Evolutionary conservation across 2,329 filamentous ascomycete genomes (phyloP), one percentile per base, ranked within the genome.

Genomic region (Sclerotinia borealis): DNA sequence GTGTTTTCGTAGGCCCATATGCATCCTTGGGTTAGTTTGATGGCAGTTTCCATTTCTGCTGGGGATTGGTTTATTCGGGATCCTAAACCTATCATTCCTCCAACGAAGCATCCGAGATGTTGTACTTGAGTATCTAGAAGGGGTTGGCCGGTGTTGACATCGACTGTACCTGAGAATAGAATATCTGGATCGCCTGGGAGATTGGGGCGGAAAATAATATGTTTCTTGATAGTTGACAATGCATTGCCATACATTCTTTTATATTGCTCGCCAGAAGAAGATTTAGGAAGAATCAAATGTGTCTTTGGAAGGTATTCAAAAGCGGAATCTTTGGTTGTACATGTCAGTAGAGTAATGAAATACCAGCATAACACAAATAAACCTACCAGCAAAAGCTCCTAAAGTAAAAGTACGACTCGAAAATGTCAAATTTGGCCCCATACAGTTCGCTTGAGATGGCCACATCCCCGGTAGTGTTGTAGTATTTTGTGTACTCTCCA

Each of bases 41-140:
- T 76, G 8, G 82, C 85, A 29, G 82, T 78, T 7, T 81, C 77
- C 9, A 88, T 71, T 59, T 87, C 81, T 4, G 81, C 77, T 0
- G 77, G 75, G 1, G 76, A 77, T 52, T 78, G 70, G 65, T 89
- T 83, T 37, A 91, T 76, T 65, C 81, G 83, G 1, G 86, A 86
- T 1, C 83, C 85, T 45, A 91, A 80, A 1, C 80, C 87, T 58
- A 89, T 85, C 77, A 88, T 85, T 17, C 87, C 89, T 8, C 88
- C 88, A 7, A 83, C 78, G 71, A 89, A 92, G 74, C 89, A 92
- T 3, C 82, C 82, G 1, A 91, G 78, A 73, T 91, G 88, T 67
- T 89, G 83, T 11, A 80, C 77, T 52, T 66, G 50, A 15, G 67
- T 45, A 29, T 65, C 25, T 8, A 63, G 36, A 22, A 56, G n/a